phyloP scores from a whole-genome alignment of 345 rosid genomes.

The Abelmoschus esculentus region DNA sequence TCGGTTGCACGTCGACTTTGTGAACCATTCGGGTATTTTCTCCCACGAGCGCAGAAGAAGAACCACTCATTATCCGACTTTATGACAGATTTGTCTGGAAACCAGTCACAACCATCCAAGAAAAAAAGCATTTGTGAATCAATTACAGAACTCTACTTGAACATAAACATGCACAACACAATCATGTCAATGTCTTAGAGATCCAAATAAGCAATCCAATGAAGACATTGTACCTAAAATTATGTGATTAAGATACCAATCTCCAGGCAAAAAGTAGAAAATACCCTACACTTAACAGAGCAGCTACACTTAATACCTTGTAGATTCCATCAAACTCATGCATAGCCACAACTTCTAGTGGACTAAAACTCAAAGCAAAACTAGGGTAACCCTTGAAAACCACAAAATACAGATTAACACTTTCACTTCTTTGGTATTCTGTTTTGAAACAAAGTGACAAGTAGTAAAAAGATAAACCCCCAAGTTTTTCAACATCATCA shows the following conservation, averaged over 20 bases:
- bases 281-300: not conserved
- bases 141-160: not conserved
- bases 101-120: not conserved
- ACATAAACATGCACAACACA: not conserved
- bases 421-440: not conserved
- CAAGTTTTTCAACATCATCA: no score
- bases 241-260: not conserved
- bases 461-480: slow-evolving; percentile 11
- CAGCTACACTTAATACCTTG: not conserved
- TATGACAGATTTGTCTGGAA: slow-evolving; percentile 52
- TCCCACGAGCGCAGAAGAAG: slow-evolving; percentile 66
- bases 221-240: not conserved
- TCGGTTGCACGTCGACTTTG: not conserved
- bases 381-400: no score
- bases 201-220: not conserved
- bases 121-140: not conserved
- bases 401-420: not conserved
- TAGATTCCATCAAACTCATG: not conserved
- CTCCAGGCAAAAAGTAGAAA: slow-evolving; percentile 2
- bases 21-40: slow-evolving; percentile 36
- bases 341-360: not conserved
- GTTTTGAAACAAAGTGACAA: not conserved
- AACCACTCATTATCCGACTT: slow-evolving; percentile 84
- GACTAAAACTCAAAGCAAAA: not conserved
- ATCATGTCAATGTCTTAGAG: not conserved